A percentile compares a stretch with the other conserved stretches of the same genome.
Conservation (phyloP, 352 stramenopile genomes). For the Thalassiosira exigua region DNA sequence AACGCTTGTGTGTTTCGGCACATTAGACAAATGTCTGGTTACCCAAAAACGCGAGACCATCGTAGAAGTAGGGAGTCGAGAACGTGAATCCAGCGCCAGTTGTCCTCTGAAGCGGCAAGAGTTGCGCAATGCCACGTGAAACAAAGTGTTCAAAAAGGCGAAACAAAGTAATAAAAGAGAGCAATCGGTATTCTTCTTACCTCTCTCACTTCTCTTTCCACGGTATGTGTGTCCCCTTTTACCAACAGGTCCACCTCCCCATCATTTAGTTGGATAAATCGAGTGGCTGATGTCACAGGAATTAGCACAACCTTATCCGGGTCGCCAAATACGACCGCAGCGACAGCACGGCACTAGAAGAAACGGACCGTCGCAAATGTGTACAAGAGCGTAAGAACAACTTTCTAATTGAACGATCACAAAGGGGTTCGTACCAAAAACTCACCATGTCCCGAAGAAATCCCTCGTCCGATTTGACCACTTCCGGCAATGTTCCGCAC, state of each 20-base stretch:
- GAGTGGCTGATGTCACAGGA: neutral
- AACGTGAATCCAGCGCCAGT: conserved; percentile 26
- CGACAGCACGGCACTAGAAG: conserved; percentile 26
- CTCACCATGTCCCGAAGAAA: neutral
- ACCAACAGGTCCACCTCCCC: neutral
- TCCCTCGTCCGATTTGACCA: neutral
- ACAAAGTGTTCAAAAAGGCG: neutral
- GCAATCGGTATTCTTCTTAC: conserved; percentile 8
- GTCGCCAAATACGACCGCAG: conserved; percentile 20
- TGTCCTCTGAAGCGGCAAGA: neutral
- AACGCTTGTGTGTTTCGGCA: conserved; percentile 16
- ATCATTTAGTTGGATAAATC: conserved; percentile 7
- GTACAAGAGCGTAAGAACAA: no score
- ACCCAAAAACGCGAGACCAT: conserved; percentile 11
- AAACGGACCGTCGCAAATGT: no score
- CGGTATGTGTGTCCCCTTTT: conserved; percentile 13
- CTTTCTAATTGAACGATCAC: neutral
- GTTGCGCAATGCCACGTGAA: neutral
- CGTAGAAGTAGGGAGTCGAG: conserved; percentile 10
- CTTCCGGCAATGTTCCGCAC: conserved; percentile 6
- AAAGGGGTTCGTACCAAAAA: neutral
- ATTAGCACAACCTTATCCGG: conserved; percentile 2
- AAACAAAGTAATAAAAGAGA: neutral
- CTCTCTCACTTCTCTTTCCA: conserved; percentile 24
- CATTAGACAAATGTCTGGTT: conserved; percentile 10